Conservation (phyloP, 306 rosid genomes). For the Sicyos baderoa region DNA sequence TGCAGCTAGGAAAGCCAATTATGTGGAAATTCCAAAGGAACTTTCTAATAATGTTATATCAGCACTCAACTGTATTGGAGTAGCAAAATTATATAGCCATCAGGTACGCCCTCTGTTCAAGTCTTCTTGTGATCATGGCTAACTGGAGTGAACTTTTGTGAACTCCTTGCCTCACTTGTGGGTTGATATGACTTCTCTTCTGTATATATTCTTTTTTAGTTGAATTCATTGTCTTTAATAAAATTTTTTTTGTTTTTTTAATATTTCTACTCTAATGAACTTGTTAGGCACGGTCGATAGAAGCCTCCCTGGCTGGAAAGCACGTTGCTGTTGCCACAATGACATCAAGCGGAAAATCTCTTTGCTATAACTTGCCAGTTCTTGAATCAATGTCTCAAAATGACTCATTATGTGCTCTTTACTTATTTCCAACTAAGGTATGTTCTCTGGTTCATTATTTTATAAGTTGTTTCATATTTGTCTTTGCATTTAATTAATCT, state of each 20-base stretch:
- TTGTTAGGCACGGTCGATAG: conserved; percentile 56
- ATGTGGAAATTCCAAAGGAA: conserved; percentile 45
- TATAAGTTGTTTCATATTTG: neutral
- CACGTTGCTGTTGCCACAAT: conserved; percentile 78
- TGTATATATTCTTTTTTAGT: neutral
- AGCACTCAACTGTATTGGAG: conserved; percentile 51
- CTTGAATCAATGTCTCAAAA: conserved; percentile 53
- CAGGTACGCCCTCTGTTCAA: conserved; percentile 45
- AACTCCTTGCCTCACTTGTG: conserved; percentile 3
- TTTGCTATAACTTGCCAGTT: conserved; percentile 83
- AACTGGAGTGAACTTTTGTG: neutral
- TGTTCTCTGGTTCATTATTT: conserved; percentile 21
- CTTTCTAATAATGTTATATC: conserved; percentile 54
- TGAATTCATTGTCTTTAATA: neutral
- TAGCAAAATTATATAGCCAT: conserved; percentile 70
- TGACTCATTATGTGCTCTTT: conserved; percentile 58
- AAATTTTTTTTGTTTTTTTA: neutral
- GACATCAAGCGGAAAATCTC: conserved; percentile 97
- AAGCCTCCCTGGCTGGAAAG: conserved; percentile 67
- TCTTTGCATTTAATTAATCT: conserved; percentile 13
- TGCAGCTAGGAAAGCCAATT: conserved; percentile 47
- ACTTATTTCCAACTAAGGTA: conserved; percentile 94
- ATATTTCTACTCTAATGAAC: neutral
- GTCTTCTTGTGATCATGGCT: neutral
- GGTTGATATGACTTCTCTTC: neutral